Evolutionary conservation across 345 rosid genomes (phyloP), one percentile per base, ranked within the genome.

Genomic region (Pugionium dolabratum): DNA sequence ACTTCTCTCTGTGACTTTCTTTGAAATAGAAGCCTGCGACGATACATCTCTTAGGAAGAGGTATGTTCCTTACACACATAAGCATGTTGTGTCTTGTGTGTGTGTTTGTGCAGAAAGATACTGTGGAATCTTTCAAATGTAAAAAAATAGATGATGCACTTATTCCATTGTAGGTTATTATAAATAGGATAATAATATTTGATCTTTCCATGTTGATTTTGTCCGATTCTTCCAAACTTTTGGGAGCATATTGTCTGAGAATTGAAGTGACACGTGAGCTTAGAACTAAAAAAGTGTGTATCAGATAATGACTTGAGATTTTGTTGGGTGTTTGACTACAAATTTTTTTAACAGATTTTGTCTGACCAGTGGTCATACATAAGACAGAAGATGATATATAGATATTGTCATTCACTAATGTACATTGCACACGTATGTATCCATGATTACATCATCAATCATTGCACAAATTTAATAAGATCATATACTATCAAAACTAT

Each of bases 171-270:
- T 64, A 31, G 30, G 29, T 4, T 51, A 33, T 4, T 44, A 40
- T 39, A 37, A 7, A 37, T 18, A 18, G 3, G 44, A 37, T 34
- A 44, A 37, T 35, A 39, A 11, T 4, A 26, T 40, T 51, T 31
- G 18, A 64, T 31, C 33, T 53, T 54, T 26, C 4, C 1, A 39
- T 42, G 53, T 34, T 33, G 43, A 35, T 55, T 66, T 54, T 43
- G 71, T 55, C 47, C 18, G 63, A 27, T 44, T 45, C 63, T 67
- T 67, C 63, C 71, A 56, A 36, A 56, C 47, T 35, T 56, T 28
- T 55, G 36, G 71, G 71, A 35, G 43, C 18, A 29, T 55, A 5
- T 45, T 45, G 47, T 29, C 52, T 55, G 62, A 55, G 45, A 46
- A 55, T 45, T 67, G 35, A 67, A 67, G 55, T 28, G 63, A 35